These are phyloP conservation scores for Emiliania huxleyi DNA, from an alignment of 78 protist species.

Conservation along the genomic window DNA sequence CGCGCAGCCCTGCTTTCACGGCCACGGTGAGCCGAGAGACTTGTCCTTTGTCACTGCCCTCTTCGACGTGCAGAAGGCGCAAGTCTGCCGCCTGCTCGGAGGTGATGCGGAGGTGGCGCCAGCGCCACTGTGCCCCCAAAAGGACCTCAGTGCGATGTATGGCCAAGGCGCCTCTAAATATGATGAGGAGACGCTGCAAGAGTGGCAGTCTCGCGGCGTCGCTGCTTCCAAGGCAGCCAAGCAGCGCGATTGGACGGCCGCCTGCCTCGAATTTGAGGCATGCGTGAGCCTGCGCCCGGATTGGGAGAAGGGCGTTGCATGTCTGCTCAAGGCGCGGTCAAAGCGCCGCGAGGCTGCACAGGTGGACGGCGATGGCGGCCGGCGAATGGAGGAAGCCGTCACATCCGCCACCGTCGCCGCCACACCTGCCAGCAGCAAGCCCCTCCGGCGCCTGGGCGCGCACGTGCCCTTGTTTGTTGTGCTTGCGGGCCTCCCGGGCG, in stretches of 20 bases:
- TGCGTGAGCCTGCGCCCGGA: not conserved
- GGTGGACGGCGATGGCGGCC: too few species aligned
- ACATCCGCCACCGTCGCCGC: too few species aligned
- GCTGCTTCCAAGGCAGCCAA: not conserved
- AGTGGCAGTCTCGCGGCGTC: not conserved
- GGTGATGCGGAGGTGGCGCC: not conserved
- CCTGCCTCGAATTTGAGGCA: not conserved
- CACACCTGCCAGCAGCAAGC: too few species aligned
- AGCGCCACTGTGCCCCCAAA: not conserved
- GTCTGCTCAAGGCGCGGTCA: not conserved
- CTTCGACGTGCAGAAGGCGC: not conserved
- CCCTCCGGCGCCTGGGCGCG: too few species aligned
- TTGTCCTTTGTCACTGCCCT: too few species aligned
- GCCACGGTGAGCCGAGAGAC: not conserved
- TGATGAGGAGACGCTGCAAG: not conserved
- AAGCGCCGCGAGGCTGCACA: not conserved
- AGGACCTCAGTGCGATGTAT: not conserved
- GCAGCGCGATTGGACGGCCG: not conserved
- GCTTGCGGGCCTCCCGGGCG: not conserved
- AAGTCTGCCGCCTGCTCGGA: not conserved
- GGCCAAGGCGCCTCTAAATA: not conserved
- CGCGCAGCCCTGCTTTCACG: not conserved
- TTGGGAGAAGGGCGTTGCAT: not conserved
- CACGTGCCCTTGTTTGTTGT: too few species aligned
- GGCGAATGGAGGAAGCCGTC: too few species aligned